Percentiles rank a stretch among this genome's conserved stretches.
These are phyloP conservation scores for Bipolaris sorokiniana DNA, from an alignment of 2,329 filamentous ascomycete genomes.

Conservation along the genomic window DNA sequence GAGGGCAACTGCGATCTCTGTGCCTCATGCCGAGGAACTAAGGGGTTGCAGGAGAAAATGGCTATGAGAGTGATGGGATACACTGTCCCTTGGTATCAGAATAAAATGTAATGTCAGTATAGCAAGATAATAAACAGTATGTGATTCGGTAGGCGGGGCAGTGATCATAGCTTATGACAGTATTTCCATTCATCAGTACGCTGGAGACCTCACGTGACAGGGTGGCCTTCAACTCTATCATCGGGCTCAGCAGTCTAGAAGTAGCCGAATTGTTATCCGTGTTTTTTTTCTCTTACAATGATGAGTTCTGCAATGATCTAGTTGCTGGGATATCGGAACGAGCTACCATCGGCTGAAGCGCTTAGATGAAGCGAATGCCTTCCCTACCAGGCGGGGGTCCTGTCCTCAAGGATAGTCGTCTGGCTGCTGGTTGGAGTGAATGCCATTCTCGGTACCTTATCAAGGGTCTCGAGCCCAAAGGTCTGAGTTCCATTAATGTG, in stretches of 20 bases:
- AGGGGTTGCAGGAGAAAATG: background rate
- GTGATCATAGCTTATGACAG: background rate
- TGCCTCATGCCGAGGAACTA: background rate
- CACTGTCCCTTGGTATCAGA: background rate
- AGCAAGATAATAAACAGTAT: background rate
- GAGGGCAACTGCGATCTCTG: background rate
- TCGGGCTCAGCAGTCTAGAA: background rate
- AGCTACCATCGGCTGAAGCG: background rate
- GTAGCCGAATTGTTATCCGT: background rate
- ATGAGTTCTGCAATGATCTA: background rate
- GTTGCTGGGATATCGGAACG: background rate
- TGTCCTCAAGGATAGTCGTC: background rate
- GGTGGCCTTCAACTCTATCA: too few relatives aligned
- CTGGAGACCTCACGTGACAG: background rate
- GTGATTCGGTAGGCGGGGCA: accelerated
- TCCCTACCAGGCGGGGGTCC: background rate
- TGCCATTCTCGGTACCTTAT: background rate
- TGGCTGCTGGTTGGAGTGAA: background rate
- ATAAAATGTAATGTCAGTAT: background rate
- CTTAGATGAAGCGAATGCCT: background rate
- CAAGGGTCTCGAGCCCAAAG: background rate
- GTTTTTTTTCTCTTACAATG: background rate
- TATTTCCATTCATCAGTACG: background rate
- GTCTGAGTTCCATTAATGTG: background rate
- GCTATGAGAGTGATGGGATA: background rate